Percentiles rank a stretch among this genome's conserved stretches.
Evolutionary conservation across 2,329 filamentous ascomycete genomes (phyloP).

Genomic region (Calonectria pteridis): DNA sequence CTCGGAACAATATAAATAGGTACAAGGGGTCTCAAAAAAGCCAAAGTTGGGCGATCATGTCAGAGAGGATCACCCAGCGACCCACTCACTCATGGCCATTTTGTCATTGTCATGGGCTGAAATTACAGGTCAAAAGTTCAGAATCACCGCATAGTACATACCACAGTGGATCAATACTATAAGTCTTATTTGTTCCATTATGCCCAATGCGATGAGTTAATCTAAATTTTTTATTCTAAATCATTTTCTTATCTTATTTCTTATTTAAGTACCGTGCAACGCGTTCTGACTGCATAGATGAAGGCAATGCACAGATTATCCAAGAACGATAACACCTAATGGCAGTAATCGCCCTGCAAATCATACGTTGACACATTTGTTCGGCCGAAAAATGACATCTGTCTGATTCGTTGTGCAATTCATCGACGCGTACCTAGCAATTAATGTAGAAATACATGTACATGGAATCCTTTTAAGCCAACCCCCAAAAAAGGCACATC

Average conservation of each 20-base stretch:
- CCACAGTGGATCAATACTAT: neutral
- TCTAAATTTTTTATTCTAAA: neutral
- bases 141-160: neutral
- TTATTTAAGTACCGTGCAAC: neutral
- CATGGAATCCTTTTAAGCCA: neutral
- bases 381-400: neutral
- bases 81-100: neutral
- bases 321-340: neutral
- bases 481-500: neutral
- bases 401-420: neutral
- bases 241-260: neutral
- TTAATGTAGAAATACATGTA: constrained; percentile 5
- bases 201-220: neutral
- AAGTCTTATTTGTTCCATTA: neutral
- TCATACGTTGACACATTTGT: neutral
- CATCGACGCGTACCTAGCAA: neutral
- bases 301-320: neutral
- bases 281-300: neutral
- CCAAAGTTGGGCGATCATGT: neutral
- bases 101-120: neutral
- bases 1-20: neutral
- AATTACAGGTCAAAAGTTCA: neutral
- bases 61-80: neutral
- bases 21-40: too few species aligned
- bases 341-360: neutral